phyloP scores from a whole-genome alignment of 192 early-diverging fungal species.

The Coemansia sp. region DNA sequence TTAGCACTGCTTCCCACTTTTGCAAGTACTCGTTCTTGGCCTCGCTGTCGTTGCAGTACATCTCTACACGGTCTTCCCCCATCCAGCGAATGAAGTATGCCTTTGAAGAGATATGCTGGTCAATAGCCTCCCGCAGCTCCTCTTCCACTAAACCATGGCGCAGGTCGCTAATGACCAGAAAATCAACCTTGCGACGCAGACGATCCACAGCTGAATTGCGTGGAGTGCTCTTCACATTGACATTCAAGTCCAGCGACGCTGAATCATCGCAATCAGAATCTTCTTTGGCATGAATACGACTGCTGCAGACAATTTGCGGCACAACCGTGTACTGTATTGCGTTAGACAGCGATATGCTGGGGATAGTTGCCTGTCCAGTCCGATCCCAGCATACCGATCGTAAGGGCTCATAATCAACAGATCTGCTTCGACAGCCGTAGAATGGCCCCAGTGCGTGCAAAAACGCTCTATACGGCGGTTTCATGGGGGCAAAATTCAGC shows the following conservation, averaged over 20 bases:
- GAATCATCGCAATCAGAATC: conserved; percentile 36
- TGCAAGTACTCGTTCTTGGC: conserved; percentile 23
- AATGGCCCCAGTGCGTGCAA: conserved; percentile 69
- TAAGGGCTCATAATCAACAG: conserved; percentile 76
- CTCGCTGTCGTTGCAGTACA: conserved; percentile 28
- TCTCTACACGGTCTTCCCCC: conserved; percentile 34
- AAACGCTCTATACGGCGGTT: conserved; percentile 62
- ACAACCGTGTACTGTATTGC: conserved; percentile 32
- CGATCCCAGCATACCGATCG: conserved; percentile 63
- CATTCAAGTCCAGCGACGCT: conserved; percentile 28
- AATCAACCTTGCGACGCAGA: conserved; percentile 25
- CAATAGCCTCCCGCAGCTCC: conserved; percentile 35
- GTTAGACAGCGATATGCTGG: conserved; percentile 33
- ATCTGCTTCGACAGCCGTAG: conserved; percentile 70
- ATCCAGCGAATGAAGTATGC: conserved; percentile 28
- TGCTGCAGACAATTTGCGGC: conserved; percentile 42
- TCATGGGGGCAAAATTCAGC: conserved; percentile 69
- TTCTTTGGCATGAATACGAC: conserved; percentile 13
- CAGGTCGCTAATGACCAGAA: conserved; percentile 33
- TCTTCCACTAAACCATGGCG: conserved; percentile 36
- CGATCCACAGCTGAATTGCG: conserved; percentile 25
- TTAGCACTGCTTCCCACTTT: conserved; percentile 37
- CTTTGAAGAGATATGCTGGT: conserved; percentile 13
- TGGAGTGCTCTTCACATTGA: background rate
- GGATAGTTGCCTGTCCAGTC: conserved; percentile 22